A percentile compares a stretch with the other conserved stretches of the same genome.
phyloP scores from a whole-genome alignment of 345 rosid genomes.

The Salix exigua region DNA sequence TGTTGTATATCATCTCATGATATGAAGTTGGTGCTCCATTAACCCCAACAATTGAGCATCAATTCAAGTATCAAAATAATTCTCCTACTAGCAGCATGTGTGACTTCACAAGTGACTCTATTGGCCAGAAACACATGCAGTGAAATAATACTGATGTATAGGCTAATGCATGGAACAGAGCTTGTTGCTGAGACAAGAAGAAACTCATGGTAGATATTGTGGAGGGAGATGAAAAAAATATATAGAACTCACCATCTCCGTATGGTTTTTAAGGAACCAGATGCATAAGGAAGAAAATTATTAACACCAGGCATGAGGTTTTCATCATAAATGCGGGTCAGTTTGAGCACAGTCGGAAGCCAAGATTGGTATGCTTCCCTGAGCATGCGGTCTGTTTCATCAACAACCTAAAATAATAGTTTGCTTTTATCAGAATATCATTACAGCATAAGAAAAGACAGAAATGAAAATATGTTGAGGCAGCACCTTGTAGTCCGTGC shows the following conservation, averaged over 20 bases:
- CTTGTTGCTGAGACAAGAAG: background rate
- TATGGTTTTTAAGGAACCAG: constrained; percentile 65
- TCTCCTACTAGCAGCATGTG: background rate
- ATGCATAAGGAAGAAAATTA: constrained; percentile 31
- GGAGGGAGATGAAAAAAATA: background rate
- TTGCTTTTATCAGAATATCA: too few species aligned
- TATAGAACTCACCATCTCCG: constrained; percentile 68
- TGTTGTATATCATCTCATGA: background rate
- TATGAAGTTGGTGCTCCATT: background rate
- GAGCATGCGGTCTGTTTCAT: constrained; percentile 90
- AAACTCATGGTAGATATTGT: background rate
- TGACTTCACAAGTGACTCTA: background rate
- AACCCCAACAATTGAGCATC: background rate
- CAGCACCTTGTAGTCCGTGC: background rate
- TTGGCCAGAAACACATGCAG: too few species aligned
- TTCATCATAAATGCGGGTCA: constrained; percentile 39
- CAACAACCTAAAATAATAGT: constrained; percentile 65
- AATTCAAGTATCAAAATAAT: background rate
- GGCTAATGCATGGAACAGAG: background rate
- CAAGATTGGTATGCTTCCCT: constrained; percentile 95
- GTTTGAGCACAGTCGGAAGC: constrained; percentile 83
- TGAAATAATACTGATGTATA: too few species aligned
- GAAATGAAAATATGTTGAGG: background rate
- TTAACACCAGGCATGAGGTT: constrained; percentile 30
- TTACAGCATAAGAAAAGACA: background rate